Conservation (phyloP, 306 rosid species). For the Corylus americana region DNA sequence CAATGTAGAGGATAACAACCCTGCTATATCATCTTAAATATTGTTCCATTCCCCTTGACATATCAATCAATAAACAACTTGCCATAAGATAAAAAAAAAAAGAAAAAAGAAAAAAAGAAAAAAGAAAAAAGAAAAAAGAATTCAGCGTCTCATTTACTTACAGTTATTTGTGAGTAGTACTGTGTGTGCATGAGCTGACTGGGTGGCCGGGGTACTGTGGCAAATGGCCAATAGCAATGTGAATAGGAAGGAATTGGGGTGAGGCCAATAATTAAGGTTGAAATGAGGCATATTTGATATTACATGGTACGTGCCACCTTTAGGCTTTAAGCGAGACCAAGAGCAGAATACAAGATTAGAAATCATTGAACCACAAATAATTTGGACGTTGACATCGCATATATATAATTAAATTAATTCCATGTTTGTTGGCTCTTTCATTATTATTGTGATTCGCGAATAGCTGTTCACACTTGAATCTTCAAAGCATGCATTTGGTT, state of each 20-base stretch:
- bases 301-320: background rate
- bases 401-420: conserved; percentile 2
- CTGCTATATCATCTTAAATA: too few species aligned
- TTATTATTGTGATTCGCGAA: conserved; percentile 13
- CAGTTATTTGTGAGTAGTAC: too few species aligned
- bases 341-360: background rate
- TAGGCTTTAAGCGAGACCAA: background rate
- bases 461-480: conserved; percentile 24
- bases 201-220: too few species aligned
- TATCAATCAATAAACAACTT: too few species aligned
- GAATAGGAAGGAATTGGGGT: background rate
- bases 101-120: too few species aligned
- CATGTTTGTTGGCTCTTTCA: background rate
- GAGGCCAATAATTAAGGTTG: background rate
- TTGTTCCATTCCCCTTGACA: too few species aligned
- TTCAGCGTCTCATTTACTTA: too few species aligned
- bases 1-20: too few species aligned
- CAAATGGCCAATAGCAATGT: background rate
- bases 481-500: background rate
- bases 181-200: too few species aligned
- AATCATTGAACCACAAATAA: conserved; percentile 43
- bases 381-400: conserved; percentile 36
- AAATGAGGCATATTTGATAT: background rate
- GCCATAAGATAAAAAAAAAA: too few species aligned
- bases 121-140: too few species aligned